Base-by-base conservation (phyloP, 129 eudicot species). In the Tagetes erecta region DNA sequence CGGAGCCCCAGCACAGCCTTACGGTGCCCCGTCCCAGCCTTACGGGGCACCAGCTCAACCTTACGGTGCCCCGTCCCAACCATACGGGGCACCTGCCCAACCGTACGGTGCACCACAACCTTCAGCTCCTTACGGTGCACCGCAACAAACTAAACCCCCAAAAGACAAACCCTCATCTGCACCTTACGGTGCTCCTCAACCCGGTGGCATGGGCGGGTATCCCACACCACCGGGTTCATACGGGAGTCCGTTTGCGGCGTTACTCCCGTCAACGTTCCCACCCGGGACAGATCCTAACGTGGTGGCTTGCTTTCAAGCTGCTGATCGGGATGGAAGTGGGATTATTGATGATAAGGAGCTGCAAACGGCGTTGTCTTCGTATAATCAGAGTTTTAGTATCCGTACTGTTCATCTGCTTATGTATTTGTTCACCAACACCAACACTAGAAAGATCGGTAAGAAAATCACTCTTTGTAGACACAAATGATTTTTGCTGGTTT, bases 201-300 rank as follows among this genome's bases (percentile, higher is more conserved):
- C 27, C 27, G 27, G 27, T 20, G 62, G 77, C 42, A 36, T 68
- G 45, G 78, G 52, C 2, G 94, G 90, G 0, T 84, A 88, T 74
- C 83, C 86, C 8, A 76, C 86, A 4, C 76, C 84, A 9, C 82
- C 74, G 37, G 80, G 72, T 31, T 31, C 88, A 13, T 85, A 87
- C 69, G 94, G 94, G 35, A 80, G 80, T 68, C 98, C 98, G 10
- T 89, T 92, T 60, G 86, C 95, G 9, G 73, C 96, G 3, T 84
- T 87, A 1, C 13, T 86, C 47, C 98, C 98, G 34, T 92, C 98
- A 10, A 82, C 88, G 31, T 92, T 92, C 63, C 92, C 98, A 0
- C 96, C 98, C 1, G 98, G 96, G 7, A 92, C 98, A 0, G 98
- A 92, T 71, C 96, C 96, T 45, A 92, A 73, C 76, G 84, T 92